Conservation (phyloP, 1,139 yeast genomes). For the Torulaspora globosa region DNA sequence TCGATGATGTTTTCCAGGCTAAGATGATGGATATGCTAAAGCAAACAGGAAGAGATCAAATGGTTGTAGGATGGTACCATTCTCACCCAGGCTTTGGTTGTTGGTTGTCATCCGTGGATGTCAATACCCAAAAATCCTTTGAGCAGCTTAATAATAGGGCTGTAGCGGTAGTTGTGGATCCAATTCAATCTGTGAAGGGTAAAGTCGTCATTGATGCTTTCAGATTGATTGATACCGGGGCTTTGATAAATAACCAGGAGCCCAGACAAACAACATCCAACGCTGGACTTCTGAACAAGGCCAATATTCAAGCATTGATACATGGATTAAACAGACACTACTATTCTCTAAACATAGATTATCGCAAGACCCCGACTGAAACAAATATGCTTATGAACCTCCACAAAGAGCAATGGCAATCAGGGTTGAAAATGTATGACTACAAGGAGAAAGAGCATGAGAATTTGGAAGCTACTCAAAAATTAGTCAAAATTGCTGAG, state of each 20-base stretch:
- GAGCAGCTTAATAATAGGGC: conserved; percentile 94
- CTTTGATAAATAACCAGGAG: conserved; percentile 93
- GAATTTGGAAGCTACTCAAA: conserved; percentile 67
- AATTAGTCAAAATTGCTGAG: conserved; percentile 86
- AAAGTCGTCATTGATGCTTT: conserved; percentile 98
- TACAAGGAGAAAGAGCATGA: conserved; percentile 74
- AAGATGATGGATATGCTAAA: conserved; percentile 99
- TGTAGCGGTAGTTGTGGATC: conserved; percentile 97
- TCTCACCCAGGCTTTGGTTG: conserved; percentile 99
- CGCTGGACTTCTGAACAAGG: conserved; percentile 91
- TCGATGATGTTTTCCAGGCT: conserved; percentile 97
- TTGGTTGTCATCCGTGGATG: conserved; percentile 97
- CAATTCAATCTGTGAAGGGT: conserved; percentile 97
- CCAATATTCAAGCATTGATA: conserved; percentile 95
- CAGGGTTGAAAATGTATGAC: conserved; percentile 77
- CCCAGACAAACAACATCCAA: conserved; percentile 97
- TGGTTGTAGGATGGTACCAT: conserved; percentile 99
- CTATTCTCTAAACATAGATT: conserved; percentile 91
- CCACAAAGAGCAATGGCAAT: conserved; percentile 95
- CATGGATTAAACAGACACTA: conserved; percentile 97
- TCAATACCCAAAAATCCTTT: conserved; percentile 94
- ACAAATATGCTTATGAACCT: conserved; percentile 90
- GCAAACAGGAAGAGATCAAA: conserved; percentile 97
- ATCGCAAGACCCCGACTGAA: conserved; percentile 87
- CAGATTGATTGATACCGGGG: conserved; percentile 83